Evolutionary conservation across 306 rosid genomes (phyloP), one percentile per base, ranked within the genome.

Genomic region (Canavalia ensiformis): DNA sequence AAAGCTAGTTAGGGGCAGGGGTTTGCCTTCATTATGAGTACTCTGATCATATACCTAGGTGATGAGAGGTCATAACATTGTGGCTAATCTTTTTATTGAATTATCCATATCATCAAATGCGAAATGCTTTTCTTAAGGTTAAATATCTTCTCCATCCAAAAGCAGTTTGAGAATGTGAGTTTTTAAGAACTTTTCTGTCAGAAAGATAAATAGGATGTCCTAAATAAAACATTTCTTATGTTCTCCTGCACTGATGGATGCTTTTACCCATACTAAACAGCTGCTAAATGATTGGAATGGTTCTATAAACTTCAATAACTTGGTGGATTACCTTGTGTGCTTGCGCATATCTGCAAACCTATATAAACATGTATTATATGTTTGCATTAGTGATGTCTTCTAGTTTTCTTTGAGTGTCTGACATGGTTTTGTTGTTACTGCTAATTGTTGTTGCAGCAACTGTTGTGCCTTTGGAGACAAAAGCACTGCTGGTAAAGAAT

Each of bases 391-490:
- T 57, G 45, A 37, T 75, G 57, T 69, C 54, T 64, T 30, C 52
- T 41, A 31, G 54, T 60, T 83, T 39, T 80, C n/a, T 87, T 59
- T 60, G 68, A 55, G 59, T 67, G 42, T 79, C 76, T 81, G 33
- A 83, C 55, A 35, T 85, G 55, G 71, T 55, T 81, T 79, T 79
- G 54, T 85, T 77, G 45, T 42, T 50, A 49, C 72, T 63, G 13
- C 33, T 80, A 44, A 67, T 84, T 81, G 66, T 83, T 58, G 75
- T 81, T 87, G 88, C 89, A 90, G 97, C 88, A 25, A 70, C 59
- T 68, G 83, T 45, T 78, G 88, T 81, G 63, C 82, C 81, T 46
- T 76, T 67, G 79, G 92, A 87, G 76, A 78, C 89, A 67, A 81
- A 86, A 55, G 68, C 75, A 7, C 34, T 77, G 63, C 83, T 84